Base-by-base conservation (phyloP, 495 filamentous ascomycete genomes). In the Aspergillus sclerotioniger region DNA sequence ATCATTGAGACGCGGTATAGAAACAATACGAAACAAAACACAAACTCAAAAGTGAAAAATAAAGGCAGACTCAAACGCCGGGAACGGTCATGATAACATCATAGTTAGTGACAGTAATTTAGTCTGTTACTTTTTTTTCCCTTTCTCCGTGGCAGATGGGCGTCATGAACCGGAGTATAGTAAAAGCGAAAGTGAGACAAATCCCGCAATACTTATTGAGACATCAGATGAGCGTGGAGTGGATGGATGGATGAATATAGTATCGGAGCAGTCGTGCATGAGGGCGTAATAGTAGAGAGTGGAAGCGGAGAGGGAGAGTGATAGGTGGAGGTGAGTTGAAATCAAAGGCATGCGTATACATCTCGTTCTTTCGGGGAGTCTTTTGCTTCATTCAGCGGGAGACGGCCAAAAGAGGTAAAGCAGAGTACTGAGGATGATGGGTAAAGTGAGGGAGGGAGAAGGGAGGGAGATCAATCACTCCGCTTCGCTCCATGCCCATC, bases 401-500 rank as follows among this genome's bases (percentile, higher is more conserved):
- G 49, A 35, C 21, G 12, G 28, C 7, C 13, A 19, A 21, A 1
- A 39, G 16, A 52, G 50, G 33, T 13, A 39, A 19, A 53, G 50
- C 8, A 39, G 50, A 53, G 50, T 17, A 31, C 5, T 20, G 21
- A 31, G 10, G 47, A 54, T 12, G 16, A 9, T 19, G n/a, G 31
- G 33, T 16, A 37, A 52, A 19, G 9, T 3, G 41, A 16, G 41
- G 17, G 15, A 20, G 44, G 21, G 17, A 21, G 44, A 28, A 19
- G 3, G n/a, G 20, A 21, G 6, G 12, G 16, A 44, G 31, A 56
- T 69, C 59, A 66, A 52, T 69, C 66, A 41, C 52, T 65, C 43
- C 65, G 62, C 46, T 67, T 67, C 48, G 54, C 57, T 17, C 56
- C 57, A n/a, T 51, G 58, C 28, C 20, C 57, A 28, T 41, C 35